Evolutionary conservation across 176 grass and related monocot species (phyloP).

Genomic region (Pontederia crassipes): DNA sequence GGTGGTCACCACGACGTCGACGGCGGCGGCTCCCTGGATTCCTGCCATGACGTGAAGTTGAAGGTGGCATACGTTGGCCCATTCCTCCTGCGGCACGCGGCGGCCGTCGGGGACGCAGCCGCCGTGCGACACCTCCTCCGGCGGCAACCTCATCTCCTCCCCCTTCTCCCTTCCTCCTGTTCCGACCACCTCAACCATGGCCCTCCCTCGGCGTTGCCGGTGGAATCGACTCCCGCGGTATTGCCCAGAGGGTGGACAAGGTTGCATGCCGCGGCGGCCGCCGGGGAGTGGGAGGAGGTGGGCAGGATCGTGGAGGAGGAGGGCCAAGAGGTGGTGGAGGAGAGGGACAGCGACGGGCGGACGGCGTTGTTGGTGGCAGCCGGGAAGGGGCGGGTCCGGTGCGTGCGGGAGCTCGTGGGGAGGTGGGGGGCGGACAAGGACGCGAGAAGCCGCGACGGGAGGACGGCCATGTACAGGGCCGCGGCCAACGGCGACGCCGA

Average conservation of each 20-base stretch:
- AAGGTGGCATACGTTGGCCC: constrained; percentile 68
- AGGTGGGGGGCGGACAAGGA: constrained; percentile 31
- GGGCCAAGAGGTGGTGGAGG: neutral
- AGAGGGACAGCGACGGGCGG: constrained; percentile 26
- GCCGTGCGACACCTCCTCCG: constrained; percentile 59
- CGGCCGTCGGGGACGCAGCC: constrained; percentile 29
- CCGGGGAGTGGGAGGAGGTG: constrained; percentile 37
- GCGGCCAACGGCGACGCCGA: constrained; percentile 43
- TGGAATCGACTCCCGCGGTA: neutral
- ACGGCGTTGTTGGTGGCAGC: constrained; percentile 33
- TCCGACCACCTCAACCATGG: too few relatives aligned
- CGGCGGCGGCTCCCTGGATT: constrained; percentile 10
- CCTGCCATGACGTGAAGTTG: constrained; percentile 30
- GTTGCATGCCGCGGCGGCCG: constrained; percentile 46
- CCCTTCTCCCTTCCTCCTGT: constrained; percentile 23
- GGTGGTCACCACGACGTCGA: neutral
- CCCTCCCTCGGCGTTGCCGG: constrained; percentile 3
- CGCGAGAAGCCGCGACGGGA: constrained; percentile 36
- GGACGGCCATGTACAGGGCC: constrained; percentile 48
- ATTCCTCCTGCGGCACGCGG: constrained; percentile 53
- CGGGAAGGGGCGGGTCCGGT: constrained; percentile 30
- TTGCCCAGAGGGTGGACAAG: constrained; percentile 35
- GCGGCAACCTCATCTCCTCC: constrained; percentile 56
- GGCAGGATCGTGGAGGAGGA: constrained; percentile 2
- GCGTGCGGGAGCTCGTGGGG: constrained; percentile 28